Conservation (phyloP, 2,329 filamentous ascomycete genomes). For the Diplodia corticola region DNA sequence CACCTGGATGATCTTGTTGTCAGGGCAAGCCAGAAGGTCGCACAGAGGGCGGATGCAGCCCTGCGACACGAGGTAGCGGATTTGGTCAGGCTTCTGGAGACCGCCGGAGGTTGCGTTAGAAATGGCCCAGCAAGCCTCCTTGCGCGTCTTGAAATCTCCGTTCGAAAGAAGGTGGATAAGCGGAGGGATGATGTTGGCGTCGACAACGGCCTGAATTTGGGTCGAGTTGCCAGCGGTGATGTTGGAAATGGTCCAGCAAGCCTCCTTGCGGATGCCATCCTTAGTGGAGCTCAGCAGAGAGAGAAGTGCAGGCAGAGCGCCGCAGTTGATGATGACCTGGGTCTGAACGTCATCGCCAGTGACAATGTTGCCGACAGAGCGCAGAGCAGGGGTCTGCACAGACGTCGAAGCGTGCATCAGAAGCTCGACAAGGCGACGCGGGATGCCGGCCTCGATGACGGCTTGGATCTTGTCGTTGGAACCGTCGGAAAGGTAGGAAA, state of each 20-base stretch:
- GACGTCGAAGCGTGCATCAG: conserved; percentile 98
- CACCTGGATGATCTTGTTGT: conserved; percentile 99
- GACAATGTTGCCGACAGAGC: conserved; percentile 97
- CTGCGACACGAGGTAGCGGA: conserved; percentile 87
- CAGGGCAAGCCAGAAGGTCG: conserved; percentile 90
- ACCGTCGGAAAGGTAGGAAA: conserved; percentile 96
- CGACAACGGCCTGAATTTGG: conserved; percentile 95
- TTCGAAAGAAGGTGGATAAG: conserved; percentile 95
- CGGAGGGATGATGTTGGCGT: conserved; percentile 94
- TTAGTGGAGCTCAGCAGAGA: conserved; percentile 95
- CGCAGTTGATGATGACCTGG: conserved; percentile 99
- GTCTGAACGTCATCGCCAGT: conserved; percentile 98
- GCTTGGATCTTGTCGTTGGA: conserved; percentile 99
- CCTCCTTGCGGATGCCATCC: conserved; percentile 98
- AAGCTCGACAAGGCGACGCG: conserved; percentile 91
- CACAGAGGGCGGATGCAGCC: conserved; percentile 98
- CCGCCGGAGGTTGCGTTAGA: conserved; percentile 97
- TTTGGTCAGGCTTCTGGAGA: conserved; percentile 98
- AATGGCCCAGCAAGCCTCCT: conserved; percentile 99
- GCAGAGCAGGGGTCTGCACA: conserved; percentile 93
- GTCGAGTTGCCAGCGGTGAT: conserved; percentile 97
- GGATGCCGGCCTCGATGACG: conserved; percentile 97
- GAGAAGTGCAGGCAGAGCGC: conserved; percentile 85
- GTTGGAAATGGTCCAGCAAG: conserved; percentile 99
- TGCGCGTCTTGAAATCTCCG: conserved; percentile 97